These are phyloP conservation scores for Vitis amurensis DNA, from an alignment of 164 flowering plant genomes.

Conservation along the genomic window DNA sequence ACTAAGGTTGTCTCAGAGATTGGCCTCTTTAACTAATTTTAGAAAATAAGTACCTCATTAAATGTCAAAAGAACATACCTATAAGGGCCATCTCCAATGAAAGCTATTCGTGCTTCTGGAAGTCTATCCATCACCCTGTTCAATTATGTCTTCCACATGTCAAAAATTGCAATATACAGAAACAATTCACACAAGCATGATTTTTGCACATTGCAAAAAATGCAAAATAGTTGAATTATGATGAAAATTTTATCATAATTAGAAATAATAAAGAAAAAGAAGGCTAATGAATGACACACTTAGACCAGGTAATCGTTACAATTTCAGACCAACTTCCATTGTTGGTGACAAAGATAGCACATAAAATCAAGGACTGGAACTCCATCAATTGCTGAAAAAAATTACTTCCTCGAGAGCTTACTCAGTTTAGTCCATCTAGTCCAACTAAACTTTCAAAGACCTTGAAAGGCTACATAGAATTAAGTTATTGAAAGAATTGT, in stretches of 20 bases:
- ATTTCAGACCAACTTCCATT: not conserved
- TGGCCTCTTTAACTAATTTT: not conserved
- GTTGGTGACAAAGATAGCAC: not conserved
- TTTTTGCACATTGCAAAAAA: not conserved
- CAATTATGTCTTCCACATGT: slow-evolving; percentile 23
- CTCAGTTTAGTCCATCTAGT: not conserved
- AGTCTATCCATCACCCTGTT: slow-evolving; percentile 88
- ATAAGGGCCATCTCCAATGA: slow-evolving; percentile 97
- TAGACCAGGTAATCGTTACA: not conserved
- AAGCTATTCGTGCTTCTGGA: slow-evolving; percentile 89
- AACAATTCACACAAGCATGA: not conserved
- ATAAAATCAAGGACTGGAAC: not conserved
- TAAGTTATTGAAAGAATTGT: too few species aligned
- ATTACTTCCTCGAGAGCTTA: not conserved
- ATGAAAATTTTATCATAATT: not conserved
- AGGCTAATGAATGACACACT: not conserved
- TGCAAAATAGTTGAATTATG: not conserved
- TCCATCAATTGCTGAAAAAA: not conserved
- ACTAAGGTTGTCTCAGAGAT: not conserved
- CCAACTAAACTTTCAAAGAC: not conserved
- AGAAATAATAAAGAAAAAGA: not conserved
- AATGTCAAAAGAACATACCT: slow-evolving; percentile 42
- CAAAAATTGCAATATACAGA: slow-evolving; percentile 6
- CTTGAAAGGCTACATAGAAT: not conserved
- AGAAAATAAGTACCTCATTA: not conserved